Percentiles rank a stretch among this genome's conserved stretches.
phyloP scores from a whole-genome alignment of 208 protist species.

The Trypanosoma scelopori region DNA sequence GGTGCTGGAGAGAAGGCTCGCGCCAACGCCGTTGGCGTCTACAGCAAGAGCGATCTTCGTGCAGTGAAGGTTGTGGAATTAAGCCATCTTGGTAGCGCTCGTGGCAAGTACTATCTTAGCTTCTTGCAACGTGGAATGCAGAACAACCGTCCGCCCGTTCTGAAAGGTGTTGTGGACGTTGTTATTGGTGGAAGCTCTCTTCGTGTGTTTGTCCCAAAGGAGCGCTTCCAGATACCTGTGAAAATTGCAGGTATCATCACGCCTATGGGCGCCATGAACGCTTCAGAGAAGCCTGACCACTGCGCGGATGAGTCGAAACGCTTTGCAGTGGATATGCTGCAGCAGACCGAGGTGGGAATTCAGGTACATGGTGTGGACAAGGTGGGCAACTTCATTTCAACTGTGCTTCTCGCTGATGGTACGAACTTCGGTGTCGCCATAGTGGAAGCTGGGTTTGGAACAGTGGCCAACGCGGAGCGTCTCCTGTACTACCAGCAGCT shows the following conservation, averaged over 20 bases:
- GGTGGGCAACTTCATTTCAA: slow-evolving; percentile 85
- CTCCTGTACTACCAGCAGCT: slow-evolving; percentile 78
- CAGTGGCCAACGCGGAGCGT: slow-evolving; percentile 70
- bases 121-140: slow-evolving; percentile 91
- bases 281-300: slow-evolving; percentile 45
- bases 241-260: slow-evolving; percentile 85
- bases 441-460: slow-evolving; percentile 74
- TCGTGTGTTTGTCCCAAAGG: slow-evolving; percentile 85
- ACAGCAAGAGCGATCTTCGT: slow-evolving; percentile 38
- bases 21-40: slow-evolving; percentile 42
- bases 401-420: slow-evolving; percentile 60
- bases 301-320: slow-evolving; percentile 79
- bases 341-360: slow-evolving; percentile 84
- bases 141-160: slow-evolving; percentile 64
- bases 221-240: slow-evolving; percentile 86
- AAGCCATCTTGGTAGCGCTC: slow-evolving; percentile 74
- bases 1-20: slow-evolving; percentile 62
- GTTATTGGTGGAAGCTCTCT: slow-evolving; percentile 81
- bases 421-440: slow-evolving; percentile 69
- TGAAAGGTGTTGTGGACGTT: slow-evolving; percentile 78
- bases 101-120: slow-evolving; percentile 83
- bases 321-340: slow-evolving; percentile 58
- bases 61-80: slow-evolving; percentile 76
- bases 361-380: slow-evolving; percentile 84
- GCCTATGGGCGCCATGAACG: slow-evolving; percentile 49